Evolutionary conservation across 371 early-diverging fungal genomes (phyloP), one percentile per base, ranked within the genome.

Genomic region (Mucor ambiguus): DNA sequence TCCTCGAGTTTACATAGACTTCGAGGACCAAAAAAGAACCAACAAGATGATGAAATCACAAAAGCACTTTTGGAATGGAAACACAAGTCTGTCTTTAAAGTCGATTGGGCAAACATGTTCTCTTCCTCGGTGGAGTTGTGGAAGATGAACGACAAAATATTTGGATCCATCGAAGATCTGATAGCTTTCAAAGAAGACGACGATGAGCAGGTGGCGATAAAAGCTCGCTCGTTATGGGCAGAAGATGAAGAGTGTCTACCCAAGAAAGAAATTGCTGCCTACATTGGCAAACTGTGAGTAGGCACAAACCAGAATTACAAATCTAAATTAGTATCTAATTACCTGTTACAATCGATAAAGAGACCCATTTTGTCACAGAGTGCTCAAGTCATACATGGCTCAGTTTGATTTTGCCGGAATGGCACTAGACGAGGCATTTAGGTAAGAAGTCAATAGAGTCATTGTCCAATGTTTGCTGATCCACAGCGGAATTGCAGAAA

Each of bases 351-450:
- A 37, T 37, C 14, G 37, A 12, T 61, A n/a, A 57, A 80, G 81
- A 20, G 71, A 73, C 18, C 69, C 74, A 14, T 89, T 87, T 63
- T 79, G 58, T 18, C 79, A 74, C 46, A 43, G 56, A 33, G 74
- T 76, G 11, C 60, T 75, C 7, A 38, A 26, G 18, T 16, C 71
- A 32, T 96, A 91, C 72, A 86, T 96, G 79, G 72, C 81, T n/a
- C 71, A 78, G 61, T 92, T 90, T 73, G 89, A 94, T 65, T 95
- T 95, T 66, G 52, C 55, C 0, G 80, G 76, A 16, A 65, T 83
- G 66, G 83, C 82, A 26, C 72, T 95, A 35, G 95, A 93, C 58
- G 82, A 85, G 57, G 90, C 92, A 26, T 91, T 95, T 55, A 82
- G 95, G 74, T 74, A 72, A 28, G 44, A 12, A 37, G 1, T 5